Conservation (phyloP, 371 early-diverging fungal species). For the Batrachochytrium dendrobatidis region DNA sequence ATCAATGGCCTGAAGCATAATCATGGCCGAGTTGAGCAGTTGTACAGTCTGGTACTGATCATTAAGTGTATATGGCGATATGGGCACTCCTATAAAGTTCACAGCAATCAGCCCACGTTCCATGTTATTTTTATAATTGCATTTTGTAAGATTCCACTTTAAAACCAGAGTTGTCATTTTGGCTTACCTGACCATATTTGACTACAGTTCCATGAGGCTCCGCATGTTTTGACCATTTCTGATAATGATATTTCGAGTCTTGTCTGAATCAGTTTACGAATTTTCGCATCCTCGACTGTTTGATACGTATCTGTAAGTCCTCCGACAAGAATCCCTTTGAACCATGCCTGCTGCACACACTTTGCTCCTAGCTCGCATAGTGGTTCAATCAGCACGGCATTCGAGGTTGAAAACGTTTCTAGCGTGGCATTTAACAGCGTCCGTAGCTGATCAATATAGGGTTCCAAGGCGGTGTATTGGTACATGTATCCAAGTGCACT, state of each 20-base stretch:
- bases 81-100: not conserved
- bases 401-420: not conserved
- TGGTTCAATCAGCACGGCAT: not conserved
- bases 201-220: not conserved
- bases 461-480: not conserved
- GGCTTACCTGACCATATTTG: not conserved
- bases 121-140: too few species aligned
- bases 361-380: not conserved
- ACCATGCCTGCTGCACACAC: not conserved
- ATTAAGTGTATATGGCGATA: not conserved
- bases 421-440: not conserved
- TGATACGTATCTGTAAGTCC: conserved; percentile 3
- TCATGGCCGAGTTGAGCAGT: not conserved
- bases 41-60: not conserved
- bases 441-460: not conserved
- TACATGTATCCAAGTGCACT: not conserved
- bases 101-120: not conserved
- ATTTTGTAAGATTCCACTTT: too few species aligned
- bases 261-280: not conserved
- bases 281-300: not conserved
- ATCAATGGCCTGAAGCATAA: too few species aligned
- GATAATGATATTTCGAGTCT: not conserved
- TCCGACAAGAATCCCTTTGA: not conserved
- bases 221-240: not conserved
- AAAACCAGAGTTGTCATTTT: not conserved